Base-by-base conservation (phyloP, 2,329 filamentous ascomycete genomes). In the Talaromyces verruculosus region DNA sequence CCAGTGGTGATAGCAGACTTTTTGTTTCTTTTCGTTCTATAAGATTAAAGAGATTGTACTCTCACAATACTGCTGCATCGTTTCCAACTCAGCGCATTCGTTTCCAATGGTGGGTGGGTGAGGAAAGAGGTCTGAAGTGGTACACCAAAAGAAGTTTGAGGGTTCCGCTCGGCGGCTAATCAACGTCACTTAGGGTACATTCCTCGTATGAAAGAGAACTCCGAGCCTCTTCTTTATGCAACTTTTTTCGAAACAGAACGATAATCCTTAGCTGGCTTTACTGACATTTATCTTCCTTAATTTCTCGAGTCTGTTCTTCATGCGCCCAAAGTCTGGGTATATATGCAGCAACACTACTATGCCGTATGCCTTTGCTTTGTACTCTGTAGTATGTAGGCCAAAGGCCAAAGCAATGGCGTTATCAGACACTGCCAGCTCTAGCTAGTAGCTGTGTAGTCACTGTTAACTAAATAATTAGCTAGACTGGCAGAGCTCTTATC, bases 1-100 rank as follows among this genome's bases (percentile, higher is more conserved):
- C 33, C n/a, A 33, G 51, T 57, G 53, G 53, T 30, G 33, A 57
- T 33, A 35, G 53, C 53, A 10, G n/a, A 37, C 53, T 22, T 37
- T 37, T 55, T 25, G 2, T 11, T 57, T 39, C 5, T 57, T 57
- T 7, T 15, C 11, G 15, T 39, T 57, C 53, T 57, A 57, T 57
- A 15, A 5, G n/a, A 57, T 37, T n/a, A 22, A 22, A 22, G 39
- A 2, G 1, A 57, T 22, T 57, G 33, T 57, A 17, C n/a, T 37
- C n/a, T 22, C n/a, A 22, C 53, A 39, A 57, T 13, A 57, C 28
- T 39, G 53, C 53, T 25, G 53, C 53, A 57, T 57, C n/a, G 2
- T 57, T 57, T 39, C n/a, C n/a, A 57, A 57, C n/a, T 57, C n/a
- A 33, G 51, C n/a, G n/a, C 51, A 22, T 57, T 22, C 17, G n/a